phyloP scores from a whole-genome alignment of 179 eudicot genomes.

The Spergularia azorica region DNA sequence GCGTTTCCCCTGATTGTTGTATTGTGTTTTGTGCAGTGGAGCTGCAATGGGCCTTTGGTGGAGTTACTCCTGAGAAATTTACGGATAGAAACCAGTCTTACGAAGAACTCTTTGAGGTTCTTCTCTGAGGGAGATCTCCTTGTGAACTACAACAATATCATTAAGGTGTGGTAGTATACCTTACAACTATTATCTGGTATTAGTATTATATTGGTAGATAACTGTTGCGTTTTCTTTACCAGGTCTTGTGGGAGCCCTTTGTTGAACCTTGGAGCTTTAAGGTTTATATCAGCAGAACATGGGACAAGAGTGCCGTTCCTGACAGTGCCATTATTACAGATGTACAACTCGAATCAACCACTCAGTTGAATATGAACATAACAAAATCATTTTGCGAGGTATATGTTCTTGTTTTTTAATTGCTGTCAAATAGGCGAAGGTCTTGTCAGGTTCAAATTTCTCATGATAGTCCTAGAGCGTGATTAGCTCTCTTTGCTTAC shows the following conservation, averaged over 20 bases:
- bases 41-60: conserved; percentile 77
- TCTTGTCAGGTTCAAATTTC: no score
- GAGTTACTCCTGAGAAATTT: conserved; percentile 62
- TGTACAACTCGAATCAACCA: conserved; percentile 55
- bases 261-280: conserved; percentile 89
- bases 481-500: no score
- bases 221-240: conserved; percentile 21
- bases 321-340: conserved; percentile 48
- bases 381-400: conserved; percentile 87
- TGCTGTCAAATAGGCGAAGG: no score
- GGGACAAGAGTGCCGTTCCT: conserved; percentile 58
- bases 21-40: conserved; percentile 51
- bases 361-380: conserved; percentile 74
- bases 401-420: background rate
- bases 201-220: conserved; percentile 4
- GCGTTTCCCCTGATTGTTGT: background rate
- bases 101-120: conserved; percentile 17
- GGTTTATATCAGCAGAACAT: conserved; percentile 48
- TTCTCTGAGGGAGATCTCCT: conserved; percentile 50
- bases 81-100: conserved; percentile 31
- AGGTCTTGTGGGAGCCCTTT: conserved; percentile 99
- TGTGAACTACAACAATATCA: conserved; percentile 84
- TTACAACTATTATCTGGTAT: conserved; percentile 1
- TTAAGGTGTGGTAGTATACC: conserved; percentile 56
- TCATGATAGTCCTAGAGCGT: no score